These are phyloP conservation scores for Blastobotrys ciferrii DNA, from an alignment of 1,139 yeast genomes.

Conservation along the genomic window DNA sequence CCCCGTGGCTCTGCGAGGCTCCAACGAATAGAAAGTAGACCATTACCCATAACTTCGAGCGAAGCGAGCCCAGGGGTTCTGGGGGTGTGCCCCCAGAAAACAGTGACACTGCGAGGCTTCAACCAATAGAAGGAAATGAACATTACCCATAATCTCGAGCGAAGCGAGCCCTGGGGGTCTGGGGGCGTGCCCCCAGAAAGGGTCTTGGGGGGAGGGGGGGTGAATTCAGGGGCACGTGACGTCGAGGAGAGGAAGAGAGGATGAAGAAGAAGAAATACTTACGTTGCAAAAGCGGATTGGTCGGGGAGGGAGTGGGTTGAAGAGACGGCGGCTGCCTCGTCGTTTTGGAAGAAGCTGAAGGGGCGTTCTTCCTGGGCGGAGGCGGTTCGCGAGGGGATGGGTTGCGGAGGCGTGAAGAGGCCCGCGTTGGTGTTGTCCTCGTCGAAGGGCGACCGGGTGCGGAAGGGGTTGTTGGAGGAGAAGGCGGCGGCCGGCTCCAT, in stretches of 20 bases:
- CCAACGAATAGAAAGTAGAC: too few relatives aligned
- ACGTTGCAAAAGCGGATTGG: slow-evolving; percentile 13
- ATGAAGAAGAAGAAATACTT: slow-evolving; percentile 9
- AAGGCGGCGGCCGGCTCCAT: slow-evolving; percentile 15
- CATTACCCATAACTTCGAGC: too few relatives aligned
- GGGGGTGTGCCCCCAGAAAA: too few relatives aligned
- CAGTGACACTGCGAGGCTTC: too few relatives aligned
- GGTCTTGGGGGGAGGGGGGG: too few relatives aligned
- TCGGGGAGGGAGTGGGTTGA: slow-evolving; percentile 7
- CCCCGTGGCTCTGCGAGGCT: too few relatives aligned
- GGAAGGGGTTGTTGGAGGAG: slow-evolving; percentile 32
- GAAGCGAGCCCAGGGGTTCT: too few relatives aligned
- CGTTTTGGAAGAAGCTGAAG: slow-evolving; percentile 8
- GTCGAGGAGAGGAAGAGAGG: not conserved
- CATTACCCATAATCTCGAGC: too few relatives aligned
- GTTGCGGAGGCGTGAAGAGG: slow-evolving; percentile 4
- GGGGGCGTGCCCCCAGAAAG: too few relatives aligned
- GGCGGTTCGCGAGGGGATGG: slow-evolving; percentile 1
- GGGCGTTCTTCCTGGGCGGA: slow-evolving; percentile 5
- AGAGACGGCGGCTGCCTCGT: not conserved
- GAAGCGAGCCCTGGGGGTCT: too few relatives aligned
- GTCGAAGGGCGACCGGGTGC: slow-evolving; percentile 18
- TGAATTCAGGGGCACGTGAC: not conserved
- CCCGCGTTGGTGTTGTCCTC: slow-evolving; percentile 6
- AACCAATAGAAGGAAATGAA: too few relatives aligned